Conservation (phyloP, 257 asterid genomes). For the Datura wrightii region DNA sequence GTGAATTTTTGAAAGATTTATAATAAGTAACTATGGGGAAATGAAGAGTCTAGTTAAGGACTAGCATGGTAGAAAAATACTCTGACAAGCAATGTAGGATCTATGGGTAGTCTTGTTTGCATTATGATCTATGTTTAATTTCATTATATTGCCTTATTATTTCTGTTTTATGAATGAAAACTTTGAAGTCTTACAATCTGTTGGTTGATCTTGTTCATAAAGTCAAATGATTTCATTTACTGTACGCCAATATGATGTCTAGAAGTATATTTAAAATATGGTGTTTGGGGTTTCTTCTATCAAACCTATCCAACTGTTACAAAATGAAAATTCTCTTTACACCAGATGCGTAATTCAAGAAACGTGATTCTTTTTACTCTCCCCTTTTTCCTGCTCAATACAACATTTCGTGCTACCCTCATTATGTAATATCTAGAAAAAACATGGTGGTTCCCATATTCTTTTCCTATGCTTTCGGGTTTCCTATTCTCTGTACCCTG, state of each 20-base stretch:
- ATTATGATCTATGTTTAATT: neutral
- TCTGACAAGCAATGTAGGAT: conserved; percentile 6
- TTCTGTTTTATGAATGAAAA: neutral
- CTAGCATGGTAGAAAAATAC: neutral
- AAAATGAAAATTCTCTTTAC: neutral
- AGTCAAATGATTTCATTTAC: neutral
- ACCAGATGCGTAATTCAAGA: neutral
- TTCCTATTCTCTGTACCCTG: neutral
- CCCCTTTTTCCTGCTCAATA: neutral
- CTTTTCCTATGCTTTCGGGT: neutral
- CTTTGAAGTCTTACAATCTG: neutral
- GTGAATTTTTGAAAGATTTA: neutral
- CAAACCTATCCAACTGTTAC: neutral
- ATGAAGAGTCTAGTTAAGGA: neutral
- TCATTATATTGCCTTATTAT: neutral
- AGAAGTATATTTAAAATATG: neutral
- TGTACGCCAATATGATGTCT: neutral
- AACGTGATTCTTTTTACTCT: neutral
- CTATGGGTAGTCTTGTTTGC: neutral
- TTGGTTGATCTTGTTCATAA: neutral
- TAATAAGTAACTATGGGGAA: neutral
- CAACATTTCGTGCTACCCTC: neutral
- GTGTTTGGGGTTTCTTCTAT: neutral
- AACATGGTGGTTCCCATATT: neutral
- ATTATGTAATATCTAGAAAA: neutral